Evolutionary conservation across 2,329 filamentous ascomycete genomes (phyloP).

Genomic region (Gremmenia infestans): DNA sequence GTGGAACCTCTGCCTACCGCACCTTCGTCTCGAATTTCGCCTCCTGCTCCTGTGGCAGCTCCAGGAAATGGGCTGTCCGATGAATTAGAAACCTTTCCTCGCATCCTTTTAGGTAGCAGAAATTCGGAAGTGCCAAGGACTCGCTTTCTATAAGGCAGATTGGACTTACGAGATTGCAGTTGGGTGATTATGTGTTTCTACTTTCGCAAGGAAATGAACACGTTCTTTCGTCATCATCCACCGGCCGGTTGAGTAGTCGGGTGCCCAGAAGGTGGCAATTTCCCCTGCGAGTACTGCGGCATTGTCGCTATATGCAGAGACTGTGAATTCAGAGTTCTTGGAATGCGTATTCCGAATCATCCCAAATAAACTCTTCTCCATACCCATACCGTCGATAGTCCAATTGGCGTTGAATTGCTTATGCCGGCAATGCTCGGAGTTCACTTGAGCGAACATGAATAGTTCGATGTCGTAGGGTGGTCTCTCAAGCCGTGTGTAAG

Average conservation of each 20-base stretch:
- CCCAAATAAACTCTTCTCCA: conserved; percentile 77
- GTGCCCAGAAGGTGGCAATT: conserved; percentile 75
- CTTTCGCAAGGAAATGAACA: conserved; percentile 85
- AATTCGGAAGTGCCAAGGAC: too few relatives aligned
- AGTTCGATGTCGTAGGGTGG: conserved; percentile 79
- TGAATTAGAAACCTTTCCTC: too few relatives aligned
- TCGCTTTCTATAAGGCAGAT: too few relatives aligned
- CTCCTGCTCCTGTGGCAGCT: conserved; percentile 90
- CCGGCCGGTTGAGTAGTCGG: conserved; percentile 76
- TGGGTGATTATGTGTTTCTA: conserved; percentile 97
- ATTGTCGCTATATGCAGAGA: conserved; percentile 96
- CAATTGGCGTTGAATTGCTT: conserved; percentile 97
- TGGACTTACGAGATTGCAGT: conserved; percentile 69
- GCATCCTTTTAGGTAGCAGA: too few relatives aligned
- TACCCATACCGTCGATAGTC: conserved; percentile 83
- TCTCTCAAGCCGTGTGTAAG: conserved; percentile 60
- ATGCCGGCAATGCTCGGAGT: conserved; percentile 78
- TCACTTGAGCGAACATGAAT: conserved; percentile 99
- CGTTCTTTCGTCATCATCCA: conserved; percentile 85
- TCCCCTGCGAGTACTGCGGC: conserved; percentile 83
- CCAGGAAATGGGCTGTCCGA: conserved; percentile 64
- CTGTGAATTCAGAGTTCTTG: conserved; percentile 71
- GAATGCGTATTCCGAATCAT: conserved; percentile 98
- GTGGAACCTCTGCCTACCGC: conserved; percentile 88
- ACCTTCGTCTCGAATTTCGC: conserved; percentile 93